phyloP scores from a whole-genome alignment of 2,329 filamentous ascomycete species.

The Xylariaceae sp. region DNA sequence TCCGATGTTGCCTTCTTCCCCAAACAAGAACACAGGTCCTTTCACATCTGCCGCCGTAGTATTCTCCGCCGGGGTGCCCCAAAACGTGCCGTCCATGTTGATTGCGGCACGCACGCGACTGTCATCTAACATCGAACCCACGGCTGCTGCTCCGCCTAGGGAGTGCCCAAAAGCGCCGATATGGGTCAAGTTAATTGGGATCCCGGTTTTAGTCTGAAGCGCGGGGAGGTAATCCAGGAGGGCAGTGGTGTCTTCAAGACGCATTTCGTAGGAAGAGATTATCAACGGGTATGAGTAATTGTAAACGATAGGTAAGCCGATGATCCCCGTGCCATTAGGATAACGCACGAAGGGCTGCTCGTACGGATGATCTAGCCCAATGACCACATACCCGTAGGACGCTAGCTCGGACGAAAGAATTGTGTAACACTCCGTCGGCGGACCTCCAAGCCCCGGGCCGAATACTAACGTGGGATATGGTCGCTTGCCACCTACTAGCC shows the following conservation, averaged over 20 bases:
- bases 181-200: conserved; percentile 9
- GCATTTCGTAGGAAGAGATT: conserved; percentile 11
- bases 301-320: conserved; percentile 15
- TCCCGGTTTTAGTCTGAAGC: background rate
- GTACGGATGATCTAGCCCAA: conserved; percentile 28
- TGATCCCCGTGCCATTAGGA: conserved; percentile 30
- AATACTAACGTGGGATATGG: conserved; percentile 19
- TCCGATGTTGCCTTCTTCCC: background rate
- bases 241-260: conserved; percentile 5
- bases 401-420: conserved; percentile 20
- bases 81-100: conserved; percentile 29
- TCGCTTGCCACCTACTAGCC: background rate
- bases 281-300: conserved; percentile 3
- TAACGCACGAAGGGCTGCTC: conserved; percentile 33
- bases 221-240: background rate
- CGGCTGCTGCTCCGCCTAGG: conserved; percentile 29
- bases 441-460: conserved; percentile 12
- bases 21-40: conserved; percentile 23
- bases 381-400: conserved; percentile 26
- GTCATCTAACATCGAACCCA: conserved; percentile 14
- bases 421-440: conserved; percentile 9
- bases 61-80: background rate
- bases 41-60: conserved; percentile 7
- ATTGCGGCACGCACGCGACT: conserved; percentile 18
- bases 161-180: conserved; percentile 31